Evolutionary conservation across 2,329 filamentous ascomycete genomes (phyloP), one percentile per base, ranked within the genome.

Genomic region (Talaromyces sp.): DNA sequence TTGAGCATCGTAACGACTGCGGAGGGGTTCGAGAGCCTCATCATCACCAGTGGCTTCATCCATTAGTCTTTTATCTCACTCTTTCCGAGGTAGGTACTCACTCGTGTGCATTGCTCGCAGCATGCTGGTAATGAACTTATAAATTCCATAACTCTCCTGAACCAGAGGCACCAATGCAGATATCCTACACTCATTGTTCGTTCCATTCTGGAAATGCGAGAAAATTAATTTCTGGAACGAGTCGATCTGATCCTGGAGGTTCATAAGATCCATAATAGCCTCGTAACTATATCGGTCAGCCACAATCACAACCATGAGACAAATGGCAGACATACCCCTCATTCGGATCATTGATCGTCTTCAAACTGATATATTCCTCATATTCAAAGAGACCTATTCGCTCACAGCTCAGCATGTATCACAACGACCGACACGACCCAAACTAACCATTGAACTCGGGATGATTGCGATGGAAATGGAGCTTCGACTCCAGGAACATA

Each of bases 111-210:
- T 97, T 17, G 95, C 95, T 64, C 95, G 88, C 68, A 99, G 81
- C 95, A 99, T 99, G 89, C 95, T 99, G 0, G 95, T 99, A 70
- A 97, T 93, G 77, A 99, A 99, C 80, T 98, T 98, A 84, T 99
- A 99, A 71, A 99, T 98, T 58, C 95, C 95, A 79, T 98, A 99
- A 77, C 93, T 98, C 82, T 99, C 95, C 76, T 97, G 92, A 2
- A 99, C 95, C 51, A 99, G 82, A 2, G 93, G 92, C 25, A 98
- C 93, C 62, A 99, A 81, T 1, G 95, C 92, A 15, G 94, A 96
- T 73, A 99, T 99, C 68, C 94, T 87, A 78, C 94, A 98, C 78
- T 99, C 95, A 74, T 98, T 99, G 80, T 97, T 96, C 58, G 91
- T 89, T 29, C 93, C 91, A 70, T 89, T 88, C 67, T 93, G 89